A percentile compares a stretch with the other conserved stretches of the same genome.
These are phyloP conservation scores for Geosiphon pyriformis DNA, from an alignment of 192 early-diverging fungal genomes.

Conservation along the genomic window DNA sequence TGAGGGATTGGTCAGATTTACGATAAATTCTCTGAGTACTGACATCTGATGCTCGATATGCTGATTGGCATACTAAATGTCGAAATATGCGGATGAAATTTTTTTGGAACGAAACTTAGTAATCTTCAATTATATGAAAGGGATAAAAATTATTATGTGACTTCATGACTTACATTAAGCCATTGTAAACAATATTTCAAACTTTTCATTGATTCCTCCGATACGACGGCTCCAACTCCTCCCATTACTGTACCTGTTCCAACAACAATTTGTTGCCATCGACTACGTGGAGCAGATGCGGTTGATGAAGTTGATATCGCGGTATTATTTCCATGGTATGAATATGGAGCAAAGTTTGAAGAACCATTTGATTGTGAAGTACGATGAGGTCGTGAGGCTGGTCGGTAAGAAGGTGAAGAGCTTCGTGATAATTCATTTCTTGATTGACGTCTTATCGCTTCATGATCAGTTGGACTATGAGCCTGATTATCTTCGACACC, in stretches of 20 bases:
- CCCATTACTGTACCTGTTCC: constrained; percentile 56
- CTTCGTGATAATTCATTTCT: not conserved
- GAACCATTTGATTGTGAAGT: constrained; percentile 20
- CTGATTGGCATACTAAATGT: constrained; percentile 66
- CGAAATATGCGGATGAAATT: no score
- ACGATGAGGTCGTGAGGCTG: constrained; percentile 4
- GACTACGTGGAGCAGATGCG: not conserved
- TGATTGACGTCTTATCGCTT: no score
- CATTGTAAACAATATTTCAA: constrained; percentile 86
- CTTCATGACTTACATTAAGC: constrained; percentile 49
- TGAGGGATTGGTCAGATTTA: constrained; percentile 34
- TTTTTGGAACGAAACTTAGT: no score
- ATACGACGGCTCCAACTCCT: constrained; percentile 70
- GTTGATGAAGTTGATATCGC: not conserved
- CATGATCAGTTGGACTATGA: no score
- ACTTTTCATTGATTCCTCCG: constrained; percentile 83
- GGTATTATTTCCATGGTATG: not conserved
- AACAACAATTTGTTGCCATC: constrained; percentile 62
- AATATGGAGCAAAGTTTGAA: constrained; percentile 3
- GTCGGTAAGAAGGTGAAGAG: not conserved
- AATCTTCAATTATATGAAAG: no score
- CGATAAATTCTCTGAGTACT: constrained; percentile 53
- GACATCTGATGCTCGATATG: constrained; percentile 66
- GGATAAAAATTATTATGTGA: no score
- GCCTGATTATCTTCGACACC: no score